Evolutionary conservation across 345 rosid genomes (phyloP).

Genomic region (Cochlearia excelsa): DNA sequence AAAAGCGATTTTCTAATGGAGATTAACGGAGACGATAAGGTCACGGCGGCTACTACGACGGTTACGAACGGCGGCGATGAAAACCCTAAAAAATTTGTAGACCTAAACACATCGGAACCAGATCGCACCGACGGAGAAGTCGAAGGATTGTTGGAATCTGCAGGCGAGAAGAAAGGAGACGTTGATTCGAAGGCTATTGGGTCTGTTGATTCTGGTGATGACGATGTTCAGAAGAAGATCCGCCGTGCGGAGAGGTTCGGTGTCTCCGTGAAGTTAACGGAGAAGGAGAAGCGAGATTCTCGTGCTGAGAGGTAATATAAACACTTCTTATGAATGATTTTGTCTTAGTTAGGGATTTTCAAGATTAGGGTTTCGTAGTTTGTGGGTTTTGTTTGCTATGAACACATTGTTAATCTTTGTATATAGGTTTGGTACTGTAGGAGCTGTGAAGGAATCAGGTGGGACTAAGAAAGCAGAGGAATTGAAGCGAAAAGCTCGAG

Average conservation of each 20-base stretch:
- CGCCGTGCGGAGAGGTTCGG: constrained; percentile 97
- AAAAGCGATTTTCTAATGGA: constrained; percentile 41
- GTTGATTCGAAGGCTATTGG: constrained; percentile 37
- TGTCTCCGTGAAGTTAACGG: constrained; percentile 64
- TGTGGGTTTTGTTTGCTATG: neutral
- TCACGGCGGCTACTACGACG: constrained; percentile 14
- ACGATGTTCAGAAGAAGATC: constrained; percentile 65
- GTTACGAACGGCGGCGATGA: constrained; percentile 21
- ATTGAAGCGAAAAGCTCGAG: constrained; percentile 85
- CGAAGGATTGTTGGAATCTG: constrained; percentile 24
- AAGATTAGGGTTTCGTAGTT: constrained; percentile 27
- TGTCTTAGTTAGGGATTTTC: neutral
- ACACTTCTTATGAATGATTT: neutral
- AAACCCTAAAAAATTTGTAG: constrained; percentile 45
- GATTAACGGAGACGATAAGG: constrained; percentile 37
- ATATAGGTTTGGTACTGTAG: constrained; percentile 69
- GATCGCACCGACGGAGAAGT: constrained; percentile 36
- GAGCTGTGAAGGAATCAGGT: constrained; percentile 39
- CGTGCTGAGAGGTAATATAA: constrained; percentile 76
- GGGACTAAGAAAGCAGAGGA: constrained; percentile 63
- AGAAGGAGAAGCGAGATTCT: constrained; percentile 86
- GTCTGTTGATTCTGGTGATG: constrained; percentile 37
- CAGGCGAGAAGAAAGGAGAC: constrained; percentile 35
- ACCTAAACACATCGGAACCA: constrained; percentile 31
- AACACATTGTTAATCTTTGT: neutral